phyloP scores from a whole-genome alignment of 2,329 filamentous ascomycete genomes.

The Metarhizium anisopliae region DNA sequence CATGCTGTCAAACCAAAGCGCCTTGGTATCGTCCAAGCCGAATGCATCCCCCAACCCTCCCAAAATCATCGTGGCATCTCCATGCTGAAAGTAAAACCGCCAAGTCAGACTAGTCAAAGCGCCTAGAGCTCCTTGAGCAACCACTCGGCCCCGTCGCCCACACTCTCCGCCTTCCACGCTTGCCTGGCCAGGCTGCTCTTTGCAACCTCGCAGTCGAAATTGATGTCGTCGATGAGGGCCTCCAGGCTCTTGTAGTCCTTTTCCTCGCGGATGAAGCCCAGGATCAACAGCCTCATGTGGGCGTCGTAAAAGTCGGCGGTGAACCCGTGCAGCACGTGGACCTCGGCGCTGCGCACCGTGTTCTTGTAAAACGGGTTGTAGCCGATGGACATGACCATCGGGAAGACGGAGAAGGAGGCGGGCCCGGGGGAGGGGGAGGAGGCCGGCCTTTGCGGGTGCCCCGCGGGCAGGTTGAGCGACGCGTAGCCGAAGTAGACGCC shows the following conservation, averaged over 20 bases:
- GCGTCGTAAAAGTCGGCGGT: constrained; percentile 74
- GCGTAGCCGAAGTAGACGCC: constrained; percentile 96
- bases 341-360: constrained; percentile 74
- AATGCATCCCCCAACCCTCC: too few species aligned
- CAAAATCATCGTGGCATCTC: too few species aligned
- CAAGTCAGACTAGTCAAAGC: background rate
- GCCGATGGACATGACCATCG: constrained; percentile 89
- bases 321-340: constrained; percentile 78
- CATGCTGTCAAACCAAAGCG: too few species aligned
- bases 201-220: constrained; percentile 78
- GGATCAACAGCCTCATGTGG: constrained; percentile 67
- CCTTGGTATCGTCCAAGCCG: too few species aligned
- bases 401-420: constrained; percentile 45
- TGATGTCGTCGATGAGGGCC: constrained; percentile 79
- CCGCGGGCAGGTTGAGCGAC: constrained; percentile 51
- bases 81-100: too few species aligned
- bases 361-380: constrained; percentile 99
- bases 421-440: constrained; percentile 8
- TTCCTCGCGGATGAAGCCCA: constrained; percentile 85
- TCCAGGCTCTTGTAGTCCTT: constrained; percentile 80
- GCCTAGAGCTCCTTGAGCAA: constrained; percentile 17
- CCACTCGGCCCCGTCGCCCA: constrained; percentile 24
- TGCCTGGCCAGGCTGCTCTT: constrained; percentile 59
- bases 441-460: constrained; percentile 32
- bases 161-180: constrained; percentile 43